Conservation (phyloP, 805 yeast species). For the Ogataea trehalophila region DNA sequence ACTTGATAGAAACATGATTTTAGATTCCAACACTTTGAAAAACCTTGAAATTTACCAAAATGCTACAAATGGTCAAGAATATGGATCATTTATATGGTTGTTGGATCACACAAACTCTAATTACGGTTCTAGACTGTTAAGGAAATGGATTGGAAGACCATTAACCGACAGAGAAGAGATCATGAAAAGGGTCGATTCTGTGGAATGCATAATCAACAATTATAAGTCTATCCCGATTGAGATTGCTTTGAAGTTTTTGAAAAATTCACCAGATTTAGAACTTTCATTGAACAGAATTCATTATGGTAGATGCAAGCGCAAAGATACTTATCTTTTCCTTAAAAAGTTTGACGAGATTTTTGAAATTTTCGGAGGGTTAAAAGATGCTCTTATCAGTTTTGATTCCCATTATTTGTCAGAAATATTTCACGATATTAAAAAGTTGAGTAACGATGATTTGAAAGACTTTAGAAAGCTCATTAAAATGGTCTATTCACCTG, state of each 20-base stretch:
- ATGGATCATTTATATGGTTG: conserved; percentile 77
- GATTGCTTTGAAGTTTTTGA: conserved; percentile 22
- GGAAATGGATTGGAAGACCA: conserved; percentile 75
- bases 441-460: conserved; percentile 11
- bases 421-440: conserved; percentile 15
- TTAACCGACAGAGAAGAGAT: conserved; percentile 50
- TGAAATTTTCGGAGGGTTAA: conserved; percentile 23
- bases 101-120: conserved; percentile 75
- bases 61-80: conserved; percentile 45
- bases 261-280: conserved; percentile 49
- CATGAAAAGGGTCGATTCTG: conserved; percentile 58
- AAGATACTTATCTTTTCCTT: conserved; percentile 54
- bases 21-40: conserved; percentile 61
- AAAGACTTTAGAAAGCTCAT: conserved; percentile 32
- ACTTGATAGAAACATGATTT: conserved; percentile 44
- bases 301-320: conserved; percentile 53
- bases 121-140: conserved; percentile 65
- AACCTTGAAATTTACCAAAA: conserved; percentile 75
- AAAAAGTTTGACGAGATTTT: conserved; percentile 38
- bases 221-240: conserved; percentile 36
- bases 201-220: conserved; percentile 40
- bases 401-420: conserved; percentile 20
- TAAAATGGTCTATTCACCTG: conserved; percentile 46
- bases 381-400: conserved; percentile 12
- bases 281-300: conserved; percentile 53